Percentiles rank a stretch among this genome's conserved stretches.
Evolutionary conservation across 2,329 filamentous ascomycete species (phyloP).

Genomic region (Didymella keratinophila): DNA sequence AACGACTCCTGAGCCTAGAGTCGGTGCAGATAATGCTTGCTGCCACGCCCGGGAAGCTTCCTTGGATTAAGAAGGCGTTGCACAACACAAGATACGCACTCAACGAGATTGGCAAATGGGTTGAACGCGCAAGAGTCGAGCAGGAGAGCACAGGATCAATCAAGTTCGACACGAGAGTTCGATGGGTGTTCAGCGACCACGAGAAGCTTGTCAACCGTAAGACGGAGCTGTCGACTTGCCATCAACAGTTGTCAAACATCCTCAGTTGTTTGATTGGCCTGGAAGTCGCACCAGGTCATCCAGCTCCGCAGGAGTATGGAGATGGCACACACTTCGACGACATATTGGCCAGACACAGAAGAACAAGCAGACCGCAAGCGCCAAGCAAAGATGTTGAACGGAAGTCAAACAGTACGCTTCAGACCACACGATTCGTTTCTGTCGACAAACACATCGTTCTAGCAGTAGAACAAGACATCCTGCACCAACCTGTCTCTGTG

Average conservation of each 20-base stretch:
- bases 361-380: background rate
- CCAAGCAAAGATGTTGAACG: background rate
- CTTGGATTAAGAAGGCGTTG: conserved; percentile 31
- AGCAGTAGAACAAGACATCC: background rate
- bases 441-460: background rate
- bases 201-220: conserved; percentile 35
- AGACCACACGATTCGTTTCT: too few species aligned
- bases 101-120: conserved; percentile 38
- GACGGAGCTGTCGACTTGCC: conserved; percentile 32
- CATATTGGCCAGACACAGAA: conserved; percentile 4
- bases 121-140: conserved; percentile 29
- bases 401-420: background rate
- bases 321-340: conserved; percentile 5
- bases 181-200: conserved; percentile 35
- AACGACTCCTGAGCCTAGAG: conserved; percentile 26
- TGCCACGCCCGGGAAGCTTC: conserved; percentile 25
- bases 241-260: conserved; percentile 38
- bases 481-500: background rate
- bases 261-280: conserved; percentile 28
- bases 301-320: background rate
- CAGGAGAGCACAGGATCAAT: conserved; percentile 31
- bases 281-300: conserved; percentile 17
- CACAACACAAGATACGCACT: conserved; percentile 31
- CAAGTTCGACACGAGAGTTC: conserved; percentile 29
- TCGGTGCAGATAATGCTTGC: conserved; percentile 25